Evolutionary conservation across 225 moss, liverwort and hornwort genomes (phyloP), one percentile per base, ranked within the genome.

Genomic region (Physcomitrium patens): DNA sequence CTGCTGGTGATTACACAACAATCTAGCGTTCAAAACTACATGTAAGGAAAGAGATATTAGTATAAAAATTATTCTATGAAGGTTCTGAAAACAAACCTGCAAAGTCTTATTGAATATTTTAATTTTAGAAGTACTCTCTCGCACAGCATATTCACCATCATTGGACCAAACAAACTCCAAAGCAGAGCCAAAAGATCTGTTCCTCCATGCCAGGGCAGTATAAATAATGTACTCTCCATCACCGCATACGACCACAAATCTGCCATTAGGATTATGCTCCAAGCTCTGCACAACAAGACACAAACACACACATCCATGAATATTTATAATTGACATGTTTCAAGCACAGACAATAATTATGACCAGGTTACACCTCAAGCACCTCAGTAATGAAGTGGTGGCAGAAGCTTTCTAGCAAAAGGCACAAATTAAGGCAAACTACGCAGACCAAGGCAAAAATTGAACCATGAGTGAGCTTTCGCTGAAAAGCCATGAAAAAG

Each of bases 161-260:
- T 86, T 78, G 20, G 94, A 89, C 94, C 94, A 96, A 12, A 81
- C 92, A 47, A 96, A 92, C 77, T 96, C 94, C 71, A 91, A 68
- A 8, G 94, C 86, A 75, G 96, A 86, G 68, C 96, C 96, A 86
- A 96, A 96, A 12, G 96, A 94, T 69, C 88, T 85, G 64, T 96
- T 96, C 63, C 96, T 94, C 96, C 94, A 96, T 53, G 96, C 96
- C 68, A 94, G 83, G 7, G 94, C 94, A 58, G 96, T 94, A 58
- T 96, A 96, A 73, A 96, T 96, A 57, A 96, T 94, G 65, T 94
- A 96, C 65, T 96, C 96, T 31, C 96, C 92, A 79, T 96, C 96
- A 77, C 96, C 94, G 61, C 96, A 96, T 18, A 96, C 96, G 51
- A 92, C 92, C 19, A 94, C 94, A 85, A 94, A 96, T 65, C 94